Evolutionary conservation across 495 filamentous ascomycete genomes (phyloP).

Genomic region (Trichoderma orchidacearum): DNA sequence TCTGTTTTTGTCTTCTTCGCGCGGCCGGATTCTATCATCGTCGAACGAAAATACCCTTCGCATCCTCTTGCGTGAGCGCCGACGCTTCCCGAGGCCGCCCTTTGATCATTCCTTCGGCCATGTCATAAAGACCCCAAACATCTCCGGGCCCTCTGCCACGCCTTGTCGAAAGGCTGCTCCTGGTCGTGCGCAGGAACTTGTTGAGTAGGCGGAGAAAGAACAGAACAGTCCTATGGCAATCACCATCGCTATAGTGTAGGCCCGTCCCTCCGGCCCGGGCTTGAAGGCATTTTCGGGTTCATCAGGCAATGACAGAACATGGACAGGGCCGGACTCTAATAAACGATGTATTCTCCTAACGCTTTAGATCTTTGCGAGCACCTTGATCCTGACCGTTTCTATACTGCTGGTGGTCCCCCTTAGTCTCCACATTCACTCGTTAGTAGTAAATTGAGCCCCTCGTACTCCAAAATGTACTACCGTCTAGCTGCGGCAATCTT

Average conservation of each 20-base stretch:
- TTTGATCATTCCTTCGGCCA: no score
- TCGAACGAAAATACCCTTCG: neutral
- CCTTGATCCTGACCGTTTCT: neutral
- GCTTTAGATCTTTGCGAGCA: neutral
- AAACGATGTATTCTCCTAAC: neutral
- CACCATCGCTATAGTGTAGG: neutral
- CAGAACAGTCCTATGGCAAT: neutral
- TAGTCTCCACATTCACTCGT: neutral
- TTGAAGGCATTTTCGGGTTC: neutral
- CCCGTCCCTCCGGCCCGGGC: neutral
- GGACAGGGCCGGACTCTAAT: neutral
- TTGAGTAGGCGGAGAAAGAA: no score
- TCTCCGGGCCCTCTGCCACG: no score
- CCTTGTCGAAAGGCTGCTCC: no score
- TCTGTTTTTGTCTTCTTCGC: neutral
- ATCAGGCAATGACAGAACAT: neutral
- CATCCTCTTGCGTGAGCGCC: no score
- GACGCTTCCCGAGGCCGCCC: no score
- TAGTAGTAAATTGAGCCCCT: neutral
- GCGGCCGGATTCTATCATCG: neutral
- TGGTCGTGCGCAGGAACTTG: no score
- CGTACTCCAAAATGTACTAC: neutral
- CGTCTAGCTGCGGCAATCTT: constrained; percentile 11
- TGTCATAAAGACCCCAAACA: no score
- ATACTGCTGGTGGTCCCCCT: neutral